Conservation (phyloP, 2,329 filamentous ascomycete genomes). For the Paraphoma sp. region DNA sequence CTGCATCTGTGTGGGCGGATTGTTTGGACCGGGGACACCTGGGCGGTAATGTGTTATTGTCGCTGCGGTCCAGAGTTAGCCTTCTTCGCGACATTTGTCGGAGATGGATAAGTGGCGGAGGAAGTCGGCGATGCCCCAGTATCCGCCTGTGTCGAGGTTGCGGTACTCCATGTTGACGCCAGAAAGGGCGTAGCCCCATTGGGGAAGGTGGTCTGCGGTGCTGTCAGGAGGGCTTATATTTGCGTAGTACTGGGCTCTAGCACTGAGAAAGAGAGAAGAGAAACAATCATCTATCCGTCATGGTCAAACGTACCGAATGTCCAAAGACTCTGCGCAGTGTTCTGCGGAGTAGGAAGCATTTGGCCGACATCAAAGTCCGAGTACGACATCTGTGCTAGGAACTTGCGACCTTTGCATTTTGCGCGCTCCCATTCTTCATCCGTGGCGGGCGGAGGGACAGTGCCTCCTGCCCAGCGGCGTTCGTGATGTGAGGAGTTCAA, state of each 20-base stretch:
- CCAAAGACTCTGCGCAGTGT: neutral
- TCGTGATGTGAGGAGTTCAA: neutral
- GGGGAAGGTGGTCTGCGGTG: neutral
- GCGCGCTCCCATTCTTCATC: neutral
- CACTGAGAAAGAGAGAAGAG: no score
- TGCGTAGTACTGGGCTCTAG: no score
- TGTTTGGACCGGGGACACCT: neutral
- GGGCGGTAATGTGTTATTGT: neutral
- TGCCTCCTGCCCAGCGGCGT: neutral
- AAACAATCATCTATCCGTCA: no score
- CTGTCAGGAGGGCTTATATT: neutral
- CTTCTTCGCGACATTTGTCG: slow-evolving; percentile 3
- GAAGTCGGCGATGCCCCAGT: slow-evolving; percentile 1
- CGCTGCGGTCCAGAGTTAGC: neutral
- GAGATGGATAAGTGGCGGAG: neutral
- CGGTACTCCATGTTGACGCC: neutral
- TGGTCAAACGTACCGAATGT: neutral
- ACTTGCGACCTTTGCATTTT: slow-evolving; percentile 4
- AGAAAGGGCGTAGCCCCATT: neutral
- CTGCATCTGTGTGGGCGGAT: neutral
- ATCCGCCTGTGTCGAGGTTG: neutral
- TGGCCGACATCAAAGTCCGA: slow-evolving; percentile 2
- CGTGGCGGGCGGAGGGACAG: neutral
- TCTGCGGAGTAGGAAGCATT: neutral
- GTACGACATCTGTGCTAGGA: slow-evolving; percentile 1